Conservation (phyloP, 164 flowering plant genomes). For the Piper betle region DNA sequence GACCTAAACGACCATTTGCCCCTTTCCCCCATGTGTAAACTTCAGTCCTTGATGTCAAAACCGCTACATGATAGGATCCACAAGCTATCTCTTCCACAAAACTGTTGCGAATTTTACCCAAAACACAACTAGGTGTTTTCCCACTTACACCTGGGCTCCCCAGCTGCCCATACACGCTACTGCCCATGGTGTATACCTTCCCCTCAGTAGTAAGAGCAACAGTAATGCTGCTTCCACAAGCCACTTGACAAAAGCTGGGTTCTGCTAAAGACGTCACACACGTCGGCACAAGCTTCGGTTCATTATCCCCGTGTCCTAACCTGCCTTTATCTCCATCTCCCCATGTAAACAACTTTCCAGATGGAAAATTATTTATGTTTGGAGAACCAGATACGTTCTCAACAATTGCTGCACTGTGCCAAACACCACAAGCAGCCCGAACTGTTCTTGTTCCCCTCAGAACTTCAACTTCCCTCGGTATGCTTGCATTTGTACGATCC, state of each 20-base stretch:
- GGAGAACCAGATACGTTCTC: constrained; percentile 27
- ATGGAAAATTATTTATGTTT: constrained; percentile 19
- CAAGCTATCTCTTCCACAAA: constrained; percentile 75
- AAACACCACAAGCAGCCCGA: constrained; percentile 83
- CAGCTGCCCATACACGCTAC: constrained; percentile 59
- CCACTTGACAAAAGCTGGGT: constrained; percentile 47
- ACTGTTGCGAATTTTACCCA: constrained; percentile 36
- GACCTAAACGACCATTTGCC: constrained; percentile 83
- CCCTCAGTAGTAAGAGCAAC: constrained; percentile 73
- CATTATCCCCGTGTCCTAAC: constrained; percentile 81
- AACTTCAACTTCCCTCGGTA: constrained; percentile 70
- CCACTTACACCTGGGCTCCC: constrained; percentile 57
- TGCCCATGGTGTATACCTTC: constrained; percentile 73
- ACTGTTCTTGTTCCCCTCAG: constrained; percentile 50
- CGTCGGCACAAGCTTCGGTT: constrained; percentile 51
- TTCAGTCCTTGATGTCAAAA: constrained; percentile 68
- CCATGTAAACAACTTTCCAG: constrained; percentile 84
- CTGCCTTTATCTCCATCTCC: constrained; percentile 81
- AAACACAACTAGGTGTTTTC: constrained; percentile 39
- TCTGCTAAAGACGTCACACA: constrained; percentile 42
- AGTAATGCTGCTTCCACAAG: constrained; percentile 69
- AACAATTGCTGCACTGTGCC: constrained; percentile 93
- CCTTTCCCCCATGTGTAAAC: constrained; percentile 97
- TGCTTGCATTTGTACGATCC: constrained; percentile 28
- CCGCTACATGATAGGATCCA: constrained; percentile 83